Percentiles rank a stretch among this genome's conserved stretches.
Evolutionary conservation across 805 yeast species (phyloP).

Genomic region (Danielozyma ontarioensis): DNA sequence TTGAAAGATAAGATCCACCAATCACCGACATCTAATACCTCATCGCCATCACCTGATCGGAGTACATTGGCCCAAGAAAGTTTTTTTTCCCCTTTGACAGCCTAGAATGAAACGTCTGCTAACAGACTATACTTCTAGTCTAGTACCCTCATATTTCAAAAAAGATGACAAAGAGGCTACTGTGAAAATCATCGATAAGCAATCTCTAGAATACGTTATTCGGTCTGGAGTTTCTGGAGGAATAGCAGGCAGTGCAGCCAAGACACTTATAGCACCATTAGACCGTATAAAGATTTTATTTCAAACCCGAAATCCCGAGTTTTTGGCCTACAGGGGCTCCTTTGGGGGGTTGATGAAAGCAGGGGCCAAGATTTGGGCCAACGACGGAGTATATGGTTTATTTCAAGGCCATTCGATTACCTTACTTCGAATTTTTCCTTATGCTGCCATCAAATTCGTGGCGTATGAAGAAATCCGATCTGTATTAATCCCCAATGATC

Average conservation of each 20-base stretch:
- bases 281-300: conserved; percentile 93
- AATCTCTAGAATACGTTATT: conserved; percentile 69
- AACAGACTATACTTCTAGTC: too few species aligned
- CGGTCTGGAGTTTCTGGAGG: conserved; percentile 94
- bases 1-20: too few species aligned
- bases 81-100: too few species aligned
- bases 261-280: conserved; percentile 89
- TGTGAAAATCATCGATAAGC: conserved; percentile 52
- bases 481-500: conserved; percentile 66
- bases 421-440: conserved; percentile 84
- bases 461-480: conserved; percentile 91
- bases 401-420: conserved; percentile 97
- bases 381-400: conserved; percentile 75
- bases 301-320: conserved; percentile 92
- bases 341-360: conserved; percentile 74
- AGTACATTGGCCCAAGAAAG: too few species aligned
- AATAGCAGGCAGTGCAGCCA: conserved; percentile 92
- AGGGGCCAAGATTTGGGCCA: conserved; percentile 54
- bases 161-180: too few species aligned
- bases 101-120: too few species aligned
- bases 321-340: conserved; percentile 73
- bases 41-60: too few species aligned
- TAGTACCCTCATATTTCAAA: too few species aligned
- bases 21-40: too few species aligned
- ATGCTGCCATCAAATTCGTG: conserved; percentile 94